phyloP scores from a whole-genome alignment of 2,329 filamentous ascomycete genomes.

The Ceratocystiopsis sp. region DNA sequence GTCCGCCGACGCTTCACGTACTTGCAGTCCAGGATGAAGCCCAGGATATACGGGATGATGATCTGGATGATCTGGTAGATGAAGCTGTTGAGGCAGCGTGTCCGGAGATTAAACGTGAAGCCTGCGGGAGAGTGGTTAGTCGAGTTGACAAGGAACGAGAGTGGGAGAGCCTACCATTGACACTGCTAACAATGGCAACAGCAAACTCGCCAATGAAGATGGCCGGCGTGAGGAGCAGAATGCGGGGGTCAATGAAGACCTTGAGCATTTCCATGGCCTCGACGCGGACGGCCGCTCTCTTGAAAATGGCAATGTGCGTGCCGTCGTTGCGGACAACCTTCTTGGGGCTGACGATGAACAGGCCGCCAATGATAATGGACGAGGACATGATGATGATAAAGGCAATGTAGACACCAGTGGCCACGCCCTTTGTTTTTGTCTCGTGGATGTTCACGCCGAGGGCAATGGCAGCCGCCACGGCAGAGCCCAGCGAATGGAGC shows the following conservation, averaged over 20 bases:
- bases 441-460: conserved; percentile 1
- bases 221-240: conserved; percentile 2
- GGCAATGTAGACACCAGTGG: neutral
- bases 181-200: conserved; percentile 1
- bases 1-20: neutral
- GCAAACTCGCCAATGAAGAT: conserved; percentile 3
- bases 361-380: neutral
- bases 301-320: conserved; percentile 4
- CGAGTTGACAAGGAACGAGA: neutral
- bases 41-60: neutral
- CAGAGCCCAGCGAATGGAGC: neutral
- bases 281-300: neutral
- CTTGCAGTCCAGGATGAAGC: conserved; percentile 1
- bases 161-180: neutral
- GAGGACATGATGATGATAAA: conserved; percentile 1
- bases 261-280: conserved; percentile 1
- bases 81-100: conserved; percentile 2
- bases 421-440: neutral
- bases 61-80: conserved; percentile 3
- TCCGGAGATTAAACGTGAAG: conserved; percentile 5
- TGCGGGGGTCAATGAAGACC: neutral
- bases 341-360: conserved; percentile 1
- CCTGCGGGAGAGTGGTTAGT: neutral
- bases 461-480: conserved; percentile 1
- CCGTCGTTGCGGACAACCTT: conserved; percentile 3